Evolutionary conservation across 352 stramenopile genomes (phyloP), one percentile per base, ranked within the genome.

Genomic region (Globisporangium cederbergense): DNA sequence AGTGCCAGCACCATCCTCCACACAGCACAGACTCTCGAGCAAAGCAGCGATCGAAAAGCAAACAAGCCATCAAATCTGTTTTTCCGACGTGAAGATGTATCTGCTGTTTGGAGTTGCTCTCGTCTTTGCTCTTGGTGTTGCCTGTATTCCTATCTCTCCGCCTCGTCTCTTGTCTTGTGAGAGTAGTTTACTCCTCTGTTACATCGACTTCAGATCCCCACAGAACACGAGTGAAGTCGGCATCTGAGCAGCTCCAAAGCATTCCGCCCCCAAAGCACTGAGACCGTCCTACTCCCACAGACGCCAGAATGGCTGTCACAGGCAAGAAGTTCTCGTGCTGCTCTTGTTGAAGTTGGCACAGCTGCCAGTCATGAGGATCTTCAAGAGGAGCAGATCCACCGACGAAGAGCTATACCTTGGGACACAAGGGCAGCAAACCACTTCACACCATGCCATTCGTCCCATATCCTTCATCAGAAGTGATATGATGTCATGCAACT

Each of bases 31-130:
- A 10, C 46, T 30, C 18, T 30, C 18, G 46, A 25, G 20, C n/a
- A 52, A 25, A 52, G 46, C 20, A 52, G 18, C 18, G n/a, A 58
- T 32, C 3, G 18, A 58, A 58, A 46, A 28, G 11, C n/a, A 42
- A 16, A 58, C 43, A 40, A 58, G 34, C 32, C 52, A 32, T 58
- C 52, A 58, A 58, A 30, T 32, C 10, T 32, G 52, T 46, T 18
- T 46, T 58, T 45, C n/a, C 52, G 32, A 46, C n/a, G 10, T 46
- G 52, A 58, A 55, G 38, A 46, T 58, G 32, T 58, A 46, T 58
- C 52, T 58, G 52, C 8, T 58, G n/a, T 32, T 58, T 10, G 16
- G 16, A 49, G 16, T 49, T 49, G 43, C 43, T 49, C n/a, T n/a
- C 20, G 46, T 50, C 42, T 36, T 16, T 42, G 36, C 11, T 14